phyloP scores from a whole-genome alignment of 225 moss, liverwort and hornwort genomes.

The Polytrichum commune region DNA sequence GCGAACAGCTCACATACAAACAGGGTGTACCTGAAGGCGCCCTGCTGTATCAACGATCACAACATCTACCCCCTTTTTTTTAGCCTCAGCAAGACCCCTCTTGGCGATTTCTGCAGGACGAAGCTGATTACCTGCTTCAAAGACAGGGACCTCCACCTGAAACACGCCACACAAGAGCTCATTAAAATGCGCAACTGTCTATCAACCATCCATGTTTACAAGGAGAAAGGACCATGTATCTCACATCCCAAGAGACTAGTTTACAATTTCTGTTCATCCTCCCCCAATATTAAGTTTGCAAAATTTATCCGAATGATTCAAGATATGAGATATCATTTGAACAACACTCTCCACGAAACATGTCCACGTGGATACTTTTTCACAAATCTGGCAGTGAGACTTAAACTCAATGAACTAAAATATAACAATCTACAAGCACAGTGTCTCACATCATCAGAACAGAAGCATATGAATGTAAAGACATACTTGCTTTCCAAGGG shows the following conservation, averaged over 20 bases:
- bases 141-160: constrained; percentile 87
- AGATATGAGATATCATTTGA: too few relatives aligned
- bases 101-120: constrained; percentile 86
- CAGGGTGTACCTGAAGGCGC: constrained; percentile 63
- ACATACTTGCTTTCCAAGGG: constrained; percentile 75
- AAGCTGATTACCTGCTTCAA: constrained; percentile 79
- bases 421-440: not conserved
- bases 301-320: too few relatives aligned
- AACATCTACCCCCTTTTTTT: constrained; percentile 66
- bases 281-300: too few relatives aligned
- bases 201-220: not conserved
- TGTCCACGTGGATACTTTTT: too few relatives aligned
- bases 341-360: too few relatives aligned
- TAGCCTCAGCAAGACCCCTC: constrained; percentile 86
- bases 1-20: not conserved
- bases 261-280: too few relatives aligned
- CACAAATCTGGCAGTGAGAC: too few relatives aligned
- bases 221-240: too few relatives aligned
- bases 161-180: constrained; percentile 5
- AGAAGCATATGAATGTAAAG: not conserved
- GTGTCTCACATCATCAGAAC: constrained; percentile 3
- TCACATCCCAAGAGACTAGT: too few relatives aligned
- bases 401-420: too few relatives aligned
- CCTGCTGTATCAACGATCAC: constrained; percentile 96
- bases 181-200: too few relatives aligned